A percentile compares a stretch with the other conserved stretches of the same genome.
These are phyloP conservation scores for Drosera capensis DNA, from an alignment of 148 eudicot species.

Conservation along the genomic window DNA sequence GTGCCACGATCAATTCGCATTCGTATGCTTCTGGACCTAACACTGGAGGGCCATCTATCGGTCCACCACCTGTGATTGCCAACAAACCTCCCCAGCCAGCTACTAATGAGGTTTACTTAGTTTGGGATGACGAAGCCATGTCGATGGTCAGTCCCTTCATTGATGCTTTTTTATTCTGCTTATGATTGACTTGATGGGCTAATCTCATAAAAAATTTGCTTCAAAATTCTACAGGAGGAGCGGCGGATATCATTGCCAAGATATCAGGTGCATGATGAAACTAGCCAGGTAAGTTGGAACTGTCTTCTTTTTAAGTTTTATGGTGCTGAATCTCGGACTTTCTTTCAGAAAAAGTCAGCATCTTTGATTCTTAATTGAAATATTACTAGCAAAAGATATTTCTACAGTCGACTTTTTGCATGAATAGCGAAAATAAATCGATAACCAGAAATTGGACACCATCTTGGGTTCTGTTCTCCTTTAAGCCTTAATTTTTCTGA, in stretches of 20 bases:
- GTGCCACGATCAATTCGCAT: conserved; percentile 44
- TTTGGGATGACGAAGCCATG: conserved; percentile 99
- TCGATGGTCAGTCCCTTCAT: conserved; percentile 61
- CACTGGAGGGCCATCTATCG: conserved; percentile 92
- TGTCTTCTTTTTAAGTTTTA: conserved; percentile 7
- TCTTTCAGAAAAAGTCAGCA: not conserved
- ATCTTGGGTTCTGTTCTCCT: too few relatives aligned
- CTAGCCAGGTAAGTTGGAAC: conserved; percentile 96
- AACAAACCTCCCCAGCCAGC: conserved; percentile 87
- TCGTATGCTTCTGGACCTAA: conserved; percentile 97
- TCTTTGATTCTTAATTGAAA: not conserved
- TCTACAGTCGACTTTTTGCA: too few relatives aligned
- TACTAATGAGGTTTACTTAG: conserved; percentile 80
- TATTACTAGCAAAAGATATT: not conserved
- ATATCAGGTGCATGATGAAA: conserved; percentile 99
- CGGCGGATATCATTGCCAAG: conserved; percentile 80
- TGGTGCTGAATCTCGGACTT: conserved; percentile 2
- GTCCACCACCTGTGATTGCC: conserved; percentile 90
- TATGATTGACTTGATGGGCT: not conserved
- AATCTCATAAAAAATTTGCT: not conserved
- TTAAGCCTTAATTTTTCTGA: too few relatives aligned
- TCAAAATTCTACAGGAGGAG: conserved; percentile 59
- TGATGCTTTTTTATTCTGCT: not conserved
- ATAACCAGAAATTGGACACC: too few relatives aligned
- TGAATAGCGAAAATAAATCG: too few relatives aligned